Conservation (phyloP, 208 protist genomes). For the Trypanosoma cruzi region DNA sequence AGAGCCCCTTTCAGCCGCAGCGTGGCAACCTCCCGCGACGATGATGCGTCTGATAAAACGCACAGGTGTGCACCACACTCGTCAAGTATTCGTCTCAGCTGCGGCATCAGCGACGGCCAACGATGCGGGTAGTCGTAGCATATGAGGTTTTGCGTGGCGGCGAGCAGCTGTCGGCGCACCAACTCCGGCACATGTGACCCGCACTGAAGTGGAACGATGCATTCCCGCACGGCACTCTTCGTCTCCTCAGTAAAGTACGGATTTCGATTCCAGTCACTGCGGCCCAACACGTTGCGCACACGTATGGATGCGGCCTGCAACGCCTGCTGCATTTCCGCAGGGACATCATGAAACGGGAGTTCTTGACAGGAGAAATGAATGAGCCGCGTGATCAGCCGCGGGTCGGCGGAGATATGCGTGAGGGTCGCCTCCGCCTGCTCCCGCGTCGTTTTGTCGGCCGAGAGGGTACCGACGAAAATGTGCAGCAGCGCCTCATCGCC, state of each 20-base stretch:
- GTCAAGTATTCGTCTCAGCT: slow-evolving; percentile 50
- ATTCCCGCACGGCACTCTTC: slow-evolving; percentile 39
- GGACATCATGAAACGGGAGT: slow-evolving; percentile 1
- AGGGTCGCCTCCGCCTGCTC: slow-evolving; percentile 71
- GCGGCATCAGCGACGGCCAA: slow-evolving; percentile 69
- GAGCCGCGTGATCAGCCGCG: slow-evolving; percentile 61
- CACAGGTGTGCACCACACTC: slow-evolving; percentile 34
- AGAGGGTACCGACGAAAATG: slow-evolving; percentile 71
- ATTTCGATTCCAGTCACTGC: slow-evolving; percentile 77
- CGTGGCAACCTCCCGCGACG: slow-evolving; percentile 27
- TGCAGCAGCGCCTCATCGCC: slow-evolving; percentile 42
- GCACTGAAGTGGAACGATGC: slow-evolving; percentile 69
- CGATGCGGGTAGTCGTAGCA: slow-evolving; percentile 66
- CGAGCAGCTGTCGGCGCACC: slow-evolving; percentile 76
- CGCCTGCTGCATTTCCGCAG: slow-evolving; percentile 21
- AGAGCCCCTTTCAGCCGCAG: slow-evolving; percentile 68
- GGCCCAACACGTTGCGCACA: slow-evolving; percentile 72
- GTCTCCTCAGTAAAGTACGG: slow-evolving; percentile 56
- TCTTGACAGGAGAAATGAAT: slow-evolving; percentile 49
- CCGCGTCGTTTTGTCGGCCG: slow-evolving; percentile 58
- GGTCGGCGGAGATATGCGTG: slow-evolving; percentile 44
- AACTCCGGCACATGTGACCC: slow-evolving; percentile 61
- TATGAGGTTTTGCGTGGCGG: slow-evolving; percentile 65
- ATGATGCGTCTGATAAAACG: background rate
- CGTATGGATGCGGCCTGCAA: slow-evolving; percentile 63